phyloP scores from a whole-genome alignment of 2,329 filamentous ascomycete genomes.

The Aspergillus sp. region DNA sequence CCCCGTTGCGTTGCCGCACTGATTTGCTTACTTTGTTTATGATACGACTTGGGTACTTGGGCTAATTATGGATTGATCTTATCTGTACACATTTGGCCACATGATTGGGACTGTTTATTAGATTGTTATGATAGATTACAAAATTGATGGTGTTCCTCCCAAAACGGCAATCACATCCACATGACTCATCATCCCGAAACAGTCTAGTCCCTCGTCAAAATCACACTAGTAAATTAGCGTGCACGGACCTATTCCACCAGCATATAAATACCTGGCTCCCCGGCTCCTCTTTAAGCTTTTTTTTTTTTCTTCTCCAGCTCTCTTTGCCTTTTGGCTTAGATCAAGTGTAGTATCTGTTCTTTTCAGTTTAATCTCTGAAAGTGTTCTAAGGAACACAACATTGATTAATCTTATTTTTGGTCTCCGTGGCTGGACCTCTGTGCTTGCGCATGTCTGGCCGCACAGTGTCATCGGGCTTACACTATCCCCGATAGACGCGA shows the following conservation, averaged over 20 bases:
- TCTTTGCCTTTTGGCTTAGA: conserved; percentile 63
- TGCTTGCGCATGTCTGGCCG: conserved; percentile 60
- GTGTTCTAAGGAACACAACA: conserved; percentile 62
- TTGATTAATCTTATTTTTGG: conserved; percentile 82
- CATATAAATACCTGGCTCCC: conserved; percentile 26
- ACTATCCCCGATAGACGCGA: conserved; percentile 69
- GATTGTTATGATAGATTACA: no score
- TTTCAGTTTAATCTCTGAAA: conserved; percentile 97
- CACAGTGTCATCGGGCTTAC: conserved; percentile 72
- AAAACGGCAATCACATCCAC: no score
- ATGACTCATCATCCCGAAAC: no score
- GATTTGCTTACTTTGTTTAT: not conserved
- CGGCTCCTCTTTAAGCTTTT: conserved; percentile 28
- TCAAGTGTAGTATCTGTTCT: conserved; percentile 96
- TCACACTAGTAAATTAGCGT: conserved; percentile 2
- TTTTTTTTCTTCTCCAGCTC: conserved; percentile 44
- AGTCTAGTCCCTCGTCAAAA: not conserved
- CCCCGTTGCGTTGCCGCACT: not conserved
- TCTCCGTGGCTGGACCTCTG: conserved; percentile 52
- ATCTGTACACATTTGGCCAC: not conserved
- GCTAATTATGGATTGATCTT: not conserved
- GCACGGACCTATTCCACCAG: conserved; percentile 10
- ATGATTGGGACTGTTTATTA: no score
- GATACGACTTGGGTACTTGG: not conserved
- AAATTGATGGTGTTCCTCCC: no score